Evolutionary conservation across 1,284 basidiomycete species (phyloP).

Genomic region (Malassezia caprae): DNA sequence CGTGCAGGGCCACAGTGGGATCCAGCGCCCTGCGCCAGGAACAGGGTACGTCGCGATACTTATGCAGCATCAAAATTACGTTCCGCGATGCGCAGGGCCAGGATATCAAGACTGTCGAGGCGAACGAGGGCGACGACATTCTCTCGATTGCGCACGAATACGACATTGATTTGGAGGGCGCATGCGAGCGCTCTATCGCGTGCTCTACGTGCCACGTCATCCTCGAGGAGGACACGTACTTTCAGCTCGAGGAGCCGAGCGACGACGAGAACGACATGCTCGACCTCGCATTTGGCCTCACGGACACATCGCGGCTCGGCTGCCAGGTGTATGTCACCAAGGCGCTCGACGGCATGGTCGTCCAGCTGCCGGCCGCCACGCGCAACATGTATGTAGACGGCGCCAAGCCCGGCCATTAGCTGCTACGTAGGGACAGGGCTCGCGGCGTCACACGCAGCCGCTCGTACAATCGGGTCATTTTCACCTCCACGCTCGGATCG

Average conservation of each 20-base stretch:
- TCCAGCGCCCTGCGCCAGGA: constrained; percentile 56
- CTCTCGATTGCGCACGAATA: constrained; percentile 85
- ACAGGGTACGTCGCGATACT: constrained; percentile 50
- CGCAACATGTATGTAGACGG: constrained; percentile 95
- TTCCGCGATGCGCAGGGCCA: constrained; percentile 81
- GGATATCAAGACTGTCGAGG: constrained; percentile 75
- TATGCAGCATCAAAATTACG: constrained; percentile 63
- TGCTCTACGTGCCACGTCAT: constrained; percentile 98
- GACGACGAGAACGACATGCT: constrained; percentile 91
- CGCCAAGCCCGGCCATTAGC: constrained; percentile 14
- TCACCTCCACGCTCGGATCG: constrained; percentile 19
- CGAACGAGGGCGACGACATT: constrained; percentile 85
- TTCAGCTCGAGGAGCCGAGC: constrained; percentile 75
- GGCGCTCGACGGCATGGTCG: constrained; percentile 74
- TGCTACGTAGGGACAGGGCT: constrained; percentile 19
- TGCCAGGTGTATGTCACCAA: constrained; percentile 73
- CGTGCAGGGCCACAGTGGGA: constrained; percentile 51
- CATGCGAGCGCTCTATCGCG: constrained; percentile 86
- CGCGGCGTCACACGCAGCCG: constrained; percentile 27
- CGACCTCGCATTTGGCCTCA: constrained; percentile 92
- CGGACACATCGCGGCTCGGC: constrained; percentile 68
- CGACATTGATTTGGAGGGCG: constrained; percentile 84
- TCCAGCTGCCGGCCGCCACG: constrained; percentile 79
- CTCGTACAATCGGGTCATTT: constrained; percentile 33
- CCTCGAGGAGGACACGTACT: constrained; percentile 69